Base-by-base conservation (phyloP, 176 grass and related monocot genomes). In the Juncus effusus region DNA sequence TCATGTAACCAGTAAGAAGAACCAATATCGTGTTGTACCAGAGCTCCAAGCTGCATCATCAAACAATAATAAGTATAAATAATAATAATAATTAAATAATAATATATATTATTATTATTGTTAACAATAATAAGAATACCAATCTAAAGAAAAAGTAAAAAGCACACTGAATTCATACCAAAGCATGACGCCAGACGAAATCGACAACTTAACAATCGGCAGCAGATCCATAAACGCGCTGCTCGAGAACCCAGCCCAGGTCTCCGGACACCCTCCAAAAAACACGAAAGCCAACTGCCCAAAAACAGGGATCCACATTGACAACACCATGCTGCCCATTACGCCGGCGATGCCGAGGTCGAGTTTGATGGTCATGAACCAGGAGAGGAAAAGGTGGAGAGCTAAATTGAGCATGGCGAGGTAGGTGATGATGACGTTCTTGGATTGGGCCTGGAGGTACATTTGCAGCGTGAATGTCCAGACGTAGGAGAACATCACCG, bases 1-100 rank as follows among this genome's bases (percentile, higher is more conserved):
- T 74, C 81, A 92, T 83, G 13, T 97, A 81, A 8, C 93, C 85
- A 0, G 93, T 97, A 10, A 97, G 80, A 44, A 97, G 82, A 67
- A 92, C 82, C 68, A 97, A 54, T 38, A 92, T 73, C 14, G 85
- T 89, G 67, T 61, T 86, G 80, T 97, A 97, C 93, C 93, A 97
- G 10, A 84, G 44, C 79, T 96, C 88, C 77, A 96, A 72, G 73
- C 93, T 92, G 19, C 19, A 28, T 28, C 19, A 28, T 28, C 19
- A 28, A 28, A 28, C 19, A 28, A 28, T 28, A 28, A 63, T 4
- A 54, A 74, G 10, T 41, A 45, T 4, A 50, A 58, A 40, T 36
- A 28, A 28, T 28, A 28, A 28, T 28, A 10, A 66, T 16, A 4
- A 41, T 0, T 45, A 45, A 40, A 70, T 5, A 28, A 3, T 1